Evolutionary conservation across 495 filamentous ascomycete genomes (phyloP), one percentile per base, ranked within the genome.

Genomic region (Bathelium albidoporum): DNA sequence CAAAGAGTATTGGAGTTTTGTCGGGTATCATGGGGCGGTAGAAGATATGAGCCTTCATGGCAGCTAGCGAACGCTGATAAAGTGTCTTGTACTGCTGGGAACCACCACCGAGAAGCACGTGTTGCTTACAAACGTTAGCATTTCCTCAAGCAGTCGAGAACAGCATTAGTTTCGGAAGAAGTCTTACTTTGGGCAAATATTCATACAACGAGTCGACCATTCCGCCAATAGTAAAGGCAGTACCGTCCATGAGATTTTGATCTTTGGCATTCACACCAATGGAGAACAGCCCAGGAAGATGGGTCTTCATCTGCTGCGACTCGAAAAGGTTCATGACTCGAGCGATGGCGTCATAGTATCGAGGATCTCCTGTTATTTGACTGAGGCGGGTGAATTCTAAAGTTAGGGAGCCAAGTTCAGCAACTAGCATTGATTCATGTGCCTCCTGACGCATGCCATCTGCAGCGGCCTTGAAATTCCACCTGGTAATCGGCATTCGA

Each of bases 271-370:
- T 70, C 14, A 77, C 41, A 2, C 59, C 52, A 16, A 73, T 65
- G 0, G 75, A 73, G 73, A 74, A 77, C 59, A 76, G 53, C 20
- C 75, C 75, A 1, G 72, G 39, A 12, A 77, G 70, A 10, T 65
- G 67, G 2, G 49, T 58, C 29, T 28, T 44, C 32, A 45, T 65
- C 22, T 66, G 65, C 39, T 62, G 60, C 5, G 41, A 31, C 18
- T 66, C 65, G 36, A 66, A 65, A 22, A 58, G 45, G 24, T 66
- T 58, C 32, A 58, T 65, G 52, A 66, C 61, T 2, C 60, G 62
- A 9, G 32, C 43, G 18, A 66, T 59, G 7, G 65, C 65, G 55
- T 66, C 65, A 32, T 65, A 66, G 20, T 59, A 66, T 55, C 45
- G 59, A n/a, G 32, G n/a, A 31, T 66, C 62, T 10, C 53, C 20